Evolutionary conservation across 345 rosid species (phyloP).

Genomic region (Cardamine resedifolia): DNA sequence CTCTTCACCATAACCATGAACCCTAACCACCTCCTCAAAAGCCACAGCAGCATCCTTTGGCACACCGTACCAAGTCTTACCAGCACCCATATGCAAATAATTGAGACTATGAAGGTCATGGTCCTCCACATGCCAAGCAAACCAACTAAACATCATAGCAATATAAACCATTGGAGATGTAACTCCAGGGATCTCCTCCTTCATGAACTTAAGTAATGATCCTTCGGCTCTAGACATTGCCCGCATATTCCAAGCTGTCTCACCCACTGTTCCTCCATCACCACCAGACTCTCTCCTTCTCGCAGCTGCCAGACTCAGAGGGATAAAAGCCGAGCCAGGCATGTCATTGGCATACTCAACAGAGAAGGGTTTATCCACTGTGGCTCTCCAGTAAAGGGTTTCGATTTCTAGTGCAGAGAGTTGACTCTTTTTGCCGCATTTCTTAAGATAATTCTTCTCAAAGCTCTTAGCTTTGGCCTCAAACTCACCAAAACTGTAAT

Average conservation of each 20-base stretch:
- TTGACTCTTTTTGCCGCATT: conserved; percentile 51
- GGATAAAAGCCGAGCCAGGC: conserved; percentile 96
- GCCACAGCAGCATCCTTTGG: conserved; percentile 92
- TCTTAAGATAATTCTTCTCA: conserved; percentile 68
- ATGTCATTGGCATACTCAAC: conserved; percentile 98
- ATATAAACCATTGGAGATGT: conserved; percentile 97
- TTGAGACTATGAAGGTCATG: conserved; percentile 97
- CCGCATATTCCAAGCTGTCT: conserved; percentile 96
- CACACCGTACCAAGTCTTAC: conserved; percentile 98
- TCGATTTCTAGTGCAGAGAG: conserved; percentile 69
- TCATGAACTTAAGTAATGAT: conserved; percentile 91
- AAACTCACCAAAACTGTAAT: conserved; percentile 79
- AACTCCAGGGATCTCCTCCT: conserved; percentile 97
- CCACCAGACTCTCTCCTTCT: conserved; percentile 59
- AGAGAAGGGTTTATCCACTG: conserved; percentile 85
- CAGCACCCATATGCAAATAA: conserved; percentile 95
- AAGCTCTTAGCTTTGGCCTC: conserved; percentile 83
- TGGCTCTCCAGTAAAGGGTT: conserved; percentile 95
- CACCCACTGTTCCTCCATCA: conserved; percentile 70
- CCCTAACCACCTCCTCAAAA: conserved; percentile 93
- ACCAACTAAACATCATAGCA: conserved; percentile 99
- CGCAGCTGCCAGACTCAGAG: conserved; percentile 37
- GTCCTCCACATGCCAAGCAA: conserved; percentile 99
- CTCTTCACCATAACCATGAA: conserved; percentile 93
- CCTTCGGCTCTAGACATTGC: conserved; percentile 88